These are phyloP conservation scores for Ilyonectria destructans DNA, from an alignment of 2,329 filamentous ascomycete genomes.

Conservation along the genomic window DNA sequence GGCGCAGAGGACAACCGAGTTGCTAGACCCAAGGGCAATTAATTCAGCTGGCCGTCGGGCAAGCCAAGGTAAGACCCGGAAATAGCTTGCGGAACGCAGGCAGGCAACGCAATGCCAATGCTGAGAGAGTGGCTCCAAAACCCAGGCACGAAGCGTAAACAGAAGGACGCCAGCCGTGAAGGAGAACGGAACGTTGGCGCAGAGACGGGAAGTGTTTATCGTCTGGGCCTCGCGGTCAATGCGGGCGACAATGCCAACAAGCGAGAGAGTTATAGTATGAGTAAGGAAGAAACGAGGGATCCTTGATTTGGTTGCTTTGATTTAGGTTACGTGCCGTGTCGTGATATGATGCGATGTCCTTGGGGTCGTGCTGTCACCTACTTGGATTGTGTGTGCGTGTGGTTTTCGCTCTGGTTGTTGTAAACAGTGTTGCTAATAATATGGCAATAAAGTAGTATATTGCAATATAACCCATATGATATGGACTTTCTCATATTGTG, in stretches of 20 bases:
- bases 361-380: conserved; percentile 8
- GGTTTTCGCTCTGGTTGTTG: neutral
- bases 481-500: no score
- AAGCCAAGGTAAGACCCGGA: conserved; percentile 17
- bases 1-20: neutral
- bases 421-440: no score
- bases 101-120: conserved; percentile 24
- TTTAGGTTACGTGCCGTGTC: conserved; percentile 15
- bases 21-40: conserved; percentile 11
- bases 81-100: conserved; percentile 23
- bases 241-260: conserved; percentile 1
- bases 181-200: conserved; percentile 1
- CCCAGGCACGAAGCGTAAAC: conserved; percentile 13
- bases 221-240: conserved; percentile 6
- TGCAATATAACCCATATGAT: no score
- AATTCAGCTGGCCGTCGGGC: conserved; percentile 6
- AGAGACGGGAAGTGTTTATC: conserved; percentile 1
- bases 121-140: conserved; percentile 20
- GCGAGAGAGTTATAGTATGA: neutral
- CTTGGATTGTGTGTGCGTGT: conserved; percentile 9
- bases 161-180: neutral
- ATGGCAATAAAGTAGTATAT: no score
- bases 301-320: neutral
- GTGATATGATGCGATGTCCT: conserved; percentile 20
- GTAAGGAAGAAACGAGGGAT: neutral